phyloP scores from a whole-genome alignment of 2,329 filamentous ascomycete species.

The Periconia sp. region DNA sequence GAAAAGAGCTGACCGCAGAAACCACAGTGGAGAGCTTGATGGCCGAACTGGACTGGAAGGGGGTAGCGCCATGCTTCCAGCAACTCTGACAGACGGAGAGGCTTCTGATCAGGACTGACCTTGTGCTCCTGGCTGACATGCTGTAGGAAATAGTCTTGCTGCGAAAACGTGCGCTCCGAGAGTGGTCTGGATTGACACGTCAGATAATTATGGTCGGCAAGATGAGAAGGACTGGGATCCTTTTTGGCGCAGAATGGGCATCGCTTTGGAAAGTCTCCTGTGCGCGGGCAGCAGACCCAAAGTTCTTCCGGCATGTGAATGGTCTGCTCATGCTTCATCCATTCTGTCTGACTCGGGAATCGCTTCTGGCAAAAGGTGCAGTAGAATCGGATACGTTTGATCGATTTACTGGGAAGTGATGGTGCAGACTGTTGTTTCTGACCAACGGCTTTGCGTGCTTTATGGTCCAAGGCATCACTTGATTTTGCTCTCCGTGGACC shows the following conservation, averaged over 20 bases:
- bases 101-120: conserved; percentile 41
- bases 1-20: conserved; percentile 25
- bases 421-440: not conserved
- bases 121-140: conserved; percentile 53
- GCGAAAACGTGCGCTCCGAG: conserved; percentile 56
- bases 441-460: conserved; percentile 2
- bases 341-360: conserved; percentile 52
- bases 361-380: conserved; percentile 30
- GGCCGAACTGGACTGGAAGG: conserved; percentile 15
- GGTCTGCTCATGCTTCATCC: conserved; percentile 65
- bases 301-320: conserved; percentile 54
- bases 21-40: conserved; percentile 30
- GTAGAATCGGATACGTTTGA: conserved; percentile 20
- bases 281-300: conserved; percentile 26
- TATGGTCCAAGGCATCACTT: conserved; percentile 16
- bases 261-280: conserved; percentile 40
- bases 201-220: conserved; percentile 54
- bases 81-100: conserved; percentile 33
- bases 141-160: conserved; percentile 55
- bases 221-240: conserved; percentile 50
- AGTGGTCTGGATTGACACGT: conserved; percentile 61
- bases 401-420: conserved; percentile 7
- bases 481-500: conserved; percentile 15
- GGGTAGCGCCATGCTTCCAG: conserved; percentile 24
- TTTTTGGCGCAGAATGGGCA: conserved; percentile 54